Base-by-base conservation (phyloP, 2,329 filamentous ascomycete species). In the Myriosclerotinia scirpicola region DNA sequence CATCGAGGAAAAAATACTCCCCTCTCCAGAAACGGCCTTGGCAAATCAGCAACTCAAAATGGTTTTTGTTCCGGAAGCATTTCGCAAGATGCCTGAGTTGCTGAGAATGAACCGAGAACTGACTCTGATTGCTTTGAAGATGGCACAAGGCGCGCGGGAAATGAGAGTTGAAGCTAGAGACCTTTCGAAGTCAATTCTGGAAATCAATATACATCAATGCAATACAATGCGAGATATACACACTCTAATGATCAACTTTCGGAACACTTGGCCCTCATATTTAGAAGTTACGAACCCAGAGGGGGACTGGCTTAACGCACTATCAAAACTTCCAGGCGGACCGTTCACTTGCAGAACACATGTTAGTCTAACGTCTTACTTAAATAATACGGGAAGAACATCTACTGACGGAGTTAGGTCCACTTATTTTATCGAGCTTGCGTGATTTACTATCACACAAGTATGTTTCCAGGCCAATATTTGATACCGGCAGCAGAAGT, bases 401-500 rank as follows among this genome's bases (percentile, higher is more conserved):
- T 17, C 22, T 44, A 38, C 38, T 46, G 46, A 67, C 71, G 56
- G 63, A n/a, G 54, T 69, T 66, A 80, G 77, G 75, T 80, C 2
- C 76, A 78, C 46, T 73, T 82, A 11, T 77, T 85, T 15, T 84
- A 82, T 73, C 81, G 83, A 69, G 78, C 78, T 26, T 80, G 79
- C 54, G 77, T 82, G 22, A 78, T 86, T 61, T 85, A 84, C 72
- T 80, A 80, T n/a, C 80, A 82, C 65, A 84, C 81, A 6, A 82
- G 80, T 70, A 82, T 86, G 79, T 85, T 80, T 77, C 78, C 80
- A 3, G 75, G 77, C 5, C 84, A 86, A 73, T 74, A 78, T 2
- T 70, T 78, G 12, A 77, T 81, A 30, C 78, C 76, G 1, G 76
- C 75, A 11, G 76, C 77, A 20, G 73, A 77, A 20, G 73, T 78